phyloP scores from a whole-genome alignment of 345 rosid species.

The Brassica nigra region DNA sequence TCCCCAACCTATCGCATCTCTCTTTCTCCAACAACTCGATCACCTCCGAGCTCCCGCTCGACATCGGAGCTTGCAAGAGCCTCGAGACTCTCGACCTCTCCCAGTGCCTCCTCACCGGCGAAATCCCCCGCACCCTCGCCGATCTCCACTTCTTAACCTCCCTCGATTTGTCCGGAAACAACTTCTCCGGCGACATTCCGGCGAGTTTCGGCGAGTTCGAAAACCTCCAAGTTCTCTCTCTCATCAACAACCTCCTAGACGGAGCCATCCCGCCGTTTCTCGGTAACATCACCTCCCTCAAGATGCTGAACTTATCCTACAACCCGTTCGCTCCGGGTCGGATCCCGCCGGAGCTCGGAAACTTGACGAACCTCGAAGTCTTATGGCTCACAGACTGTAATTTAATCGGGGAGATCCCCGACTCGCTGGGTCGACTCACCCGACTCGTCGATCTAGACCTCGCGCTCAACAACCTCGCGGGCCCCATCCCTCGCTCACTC shows the following conservation, averaged over 20 bases:
- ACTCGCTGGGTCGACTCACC: constrained; percentile 70
- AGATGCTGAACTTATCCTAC: constrained; percentile 79
- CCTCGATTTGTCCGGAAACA: constrained; percentile 81
- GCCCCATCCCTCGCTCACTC: constrained; percentile 73
- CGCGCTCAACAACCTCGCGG: constrained; percentile 64
- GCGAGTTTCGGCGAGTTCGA: constrained; percentile 58
- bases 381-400: constrained; percentile 91
- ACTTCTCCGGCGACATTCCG: constrained; percentile 89
- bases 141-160: constrained; percentile 55
- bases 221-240: constrained; percentile 79
- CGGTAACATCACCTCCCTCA: constrained; percentile 67
- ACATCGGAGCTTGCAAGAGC: constrained; percentile 56
- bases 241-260: constrained; percentile 71
- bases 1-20: constrained; percentile 54
- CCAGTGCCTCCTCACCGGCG: constrained; percentile 73
- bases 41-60: constrained; percentile 60
- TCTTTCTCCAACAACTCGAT: constrained; percentile 66
- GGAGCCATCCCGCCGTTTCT: constrained; percentile 70
- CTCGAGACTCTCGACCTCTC: constrained; percentile 79
- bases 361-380: constrained; percentile 72
- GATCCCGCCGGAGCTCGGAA: constrained; percentile 87
- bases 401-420: constrained; percentile 78
- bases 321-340: constrained; percentile 78
- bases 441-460: constrained; percentile 78
- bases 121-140: constrained; percentile 58